Evolutionary conservation across 768 basidiomycete genomes (phyloP), one percentile per base, ranked within the genome.

Genomic region (Pisolithus orientalis): DNA sequence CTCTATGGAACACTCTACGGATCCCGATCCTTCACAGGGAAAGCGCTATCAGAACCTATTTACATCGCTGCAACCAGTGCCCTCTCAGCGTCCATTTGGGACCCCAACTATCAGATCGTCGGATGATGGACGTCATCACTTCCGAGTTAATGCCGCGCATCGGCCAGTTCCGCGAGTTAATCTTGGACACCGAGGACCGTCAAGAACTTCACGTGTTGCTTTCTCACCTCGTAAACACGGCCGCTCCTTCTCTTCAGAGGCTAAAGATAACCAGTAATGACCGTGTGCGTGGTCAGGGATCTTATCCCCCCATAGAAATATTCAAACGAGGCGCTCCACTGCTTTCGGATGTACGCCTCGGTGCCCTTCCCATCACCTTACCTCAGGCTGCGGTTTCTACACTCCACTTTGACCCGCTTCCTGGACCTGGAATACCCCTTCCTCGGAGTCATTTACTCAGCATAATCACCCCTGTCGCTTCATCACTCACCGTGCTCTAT

Each of bases 1-100:
- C 67, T 25, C 54, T 72, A n/a, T 72, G 69, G 71, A 65, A 67
- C 9, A 54, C 62, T 32, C 69, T 70, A 48, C 65, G 64, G 46
- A 55, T 67, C 31, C 62, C 64, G n/a, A 62, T 67, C 32, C 62
- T 67, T 34, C 65, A 62, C 56, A 58, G 58, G 25, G 62, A 65
- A 11, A 48, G 49, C 39, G 61, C 65, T 31, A 53, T 72, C 40
- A 59, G 53, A 47, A 50, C 59, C 6, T 71, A 71, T 53, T 51
- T 72, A 3, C 54, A 62, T 17, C 59, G 71, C 38, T 68, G 70
- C 50, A 60, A 59, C 25, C 66, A 65, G 25, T 61, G 60, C 39
- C 66, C 60, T 28, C 65, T 71, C 14, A 62, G 63, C 50, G 53
- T 71, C 29, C 68, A 70, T 21, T 53, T 71, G 39, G 61, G 62